A percentile compares a stretch with the other conserved stretches of the same genome.
Evolutionary conservation across 768 basidiomycete genomes (phyloP).

Genomic region (Chalciporus sphaerocephalus): DNA sequence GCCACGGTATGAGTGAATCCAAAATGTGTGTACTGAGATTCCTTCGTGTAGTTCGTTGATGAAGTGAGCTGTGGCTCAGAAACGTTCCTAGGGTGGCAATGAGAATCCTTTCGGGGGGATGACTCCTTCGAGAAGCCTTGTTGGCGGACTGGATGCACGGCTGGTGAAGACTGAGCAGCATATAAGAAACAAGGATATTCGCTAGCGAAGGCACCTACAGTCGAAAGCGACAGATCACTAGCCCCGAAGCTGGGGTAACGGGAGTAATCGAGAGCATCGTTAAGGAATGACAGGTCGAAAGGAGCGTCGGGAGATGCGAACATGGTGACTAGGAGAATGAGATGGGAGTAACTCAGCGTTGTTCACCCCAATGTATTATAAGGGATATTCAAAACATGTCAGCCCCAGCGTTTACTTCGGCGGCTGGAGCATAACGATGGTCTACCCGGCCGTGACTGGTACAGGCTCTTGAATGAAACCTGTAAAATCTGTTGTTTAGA

Average conservation of each 20-base stretch:
- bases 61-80: constrained; percentile 22
- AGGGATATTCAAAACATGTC: no score
- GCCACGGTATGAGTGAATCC: constrained; percentile 9
- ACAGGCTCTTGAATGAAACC: no score
- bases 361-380: no score
- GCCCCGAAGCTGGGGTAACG: constrained; percentile 9
- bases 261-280: constrained; percentile 18
- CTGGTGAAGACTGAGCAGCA: not conserved
- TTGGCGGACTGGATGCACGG: constrained; percentile 1
- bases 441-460: no score
- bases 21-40: constrained; percentile 16
- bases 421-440: no score
- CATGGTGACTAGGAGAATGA: not conserved
- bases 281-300: constrained; percentile 20
- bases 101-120: not conserved
- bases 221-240: not conserved
- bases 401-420: no score
- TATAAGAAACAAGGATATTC: not conserved
- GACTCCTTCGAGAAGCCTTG: not conserved
- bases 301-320: constrained; percentile 14
- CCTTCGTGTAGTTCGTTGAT: constrained; percentile 15
- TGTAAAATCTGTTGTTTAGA: no score
- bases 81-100: constrained; percentile 13
- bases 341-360: no score
- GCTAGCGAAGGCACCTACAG: constrained; percentile 6